Evolutionary conservation across 495 filamentous ascomycete genomes (phyloP), one percentile per base, ranked within the genome.

Genomic region (Lentithecium fluviatile): DNA sequence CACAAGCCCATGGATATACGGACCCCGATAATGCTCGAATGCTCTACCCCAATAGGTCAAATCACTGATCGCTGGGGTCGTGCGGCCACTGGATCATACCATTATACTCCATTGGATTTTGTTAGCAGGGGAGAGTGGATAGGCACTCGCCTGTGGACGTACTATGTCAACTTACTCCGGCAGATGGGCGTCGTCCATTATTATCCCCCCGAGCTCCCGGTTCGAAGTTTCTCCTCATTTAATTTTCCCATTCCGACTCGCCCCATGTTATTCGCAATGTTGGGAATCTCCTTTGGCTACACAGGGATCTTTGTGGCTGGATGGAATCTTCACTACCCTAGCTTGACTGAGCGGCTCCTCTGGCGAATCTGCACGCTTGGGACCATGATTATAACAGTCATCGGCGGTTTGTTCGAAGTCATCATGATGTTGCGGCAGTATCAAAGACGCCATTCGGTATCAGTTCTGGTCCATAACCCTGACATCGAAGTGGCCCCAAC

Each of bases 21-120:
- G 5, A 40, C 6, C 19, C 17, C 65, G 1, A 59, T 68, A n/a
- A n/a, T 55, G 20, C 17, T 71, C 6, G 26, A 51, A 1, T 45
- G 42, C 26, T 7, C 46, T 5, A 11, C 29, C 6, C 1, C 52
- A 15, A 50, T 71, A 1, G 47, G 45, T 17, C 34, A 70, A 13
- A 73, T 73, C 2, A 26, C 71, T 0, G 2, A 58, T n/a, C 23
- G 47, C 32, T 52, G 60, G 13, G 71, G 71, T 11, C 64, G 64
- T 8, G 15, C 5, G 2, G 70, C 64, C 10, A 20, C 37, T 20
- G 20, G 56, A 17, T 66, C 55, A 7, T 73, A 73, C 36, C 40
- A 45, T 2, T 34, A 45, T 1, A 75, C 70, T 10, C 71, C 70
- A 3, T 47, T 74, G 7, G 72, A 71, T 53, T 74, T 74, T 49